These are phyloP conservation scores for thale cress (Arabidopsis thaliana) DNA, from an alignment of 345 rosid species.

Conservation along the genomic window TAIR10.1 NC_003076.8:5730001-5730500, in stretches of 20 bases:
- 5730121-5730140: slow-evolving; percentile 12
- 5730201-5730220: not conserved
- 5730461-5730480: not conserved
- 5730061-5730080: slow-evolving; percentile 76
- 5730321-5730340: slow-evolving; percentile 20
- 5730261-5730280: slow-evolving; percentile 22
- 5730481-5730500: not conserved
- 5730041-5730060: slow-evolving; percentile 84
- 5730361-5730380: slow-evolving; percentile 26
- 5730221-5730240: slow-evolving; percentile 7
- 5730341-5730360: not conserved
- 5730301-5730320: slow-evolving; percentile 8
- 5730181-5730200: not conserved
- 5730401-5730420: slow-evolving; percentile 21
- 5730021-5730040: slow-evolving; percentile 74
- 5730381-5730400: slow-evolving; percentile 32
- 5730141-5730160: not conserved
- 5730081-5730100: slow-evolving; percentile 52
- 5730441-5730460: not conserved
- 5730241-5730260: slow-evolving; percentile 34
- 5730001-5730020: slow-evolving; percentile 97
- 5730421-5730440: not conserved
- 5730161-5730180: slow-evolving; percentile 9
- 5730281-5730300: slow-evolving; percentile 40
- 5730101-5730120: slow-evolving; percentile 40